A percentile compares a stretch with the other conserved stretches of the same genome.
Evolutionary conservation across 2,329 filamentous ascomycete genomes (phyloP).

Genomic region (Rachicladosporium sp.): DNA sequence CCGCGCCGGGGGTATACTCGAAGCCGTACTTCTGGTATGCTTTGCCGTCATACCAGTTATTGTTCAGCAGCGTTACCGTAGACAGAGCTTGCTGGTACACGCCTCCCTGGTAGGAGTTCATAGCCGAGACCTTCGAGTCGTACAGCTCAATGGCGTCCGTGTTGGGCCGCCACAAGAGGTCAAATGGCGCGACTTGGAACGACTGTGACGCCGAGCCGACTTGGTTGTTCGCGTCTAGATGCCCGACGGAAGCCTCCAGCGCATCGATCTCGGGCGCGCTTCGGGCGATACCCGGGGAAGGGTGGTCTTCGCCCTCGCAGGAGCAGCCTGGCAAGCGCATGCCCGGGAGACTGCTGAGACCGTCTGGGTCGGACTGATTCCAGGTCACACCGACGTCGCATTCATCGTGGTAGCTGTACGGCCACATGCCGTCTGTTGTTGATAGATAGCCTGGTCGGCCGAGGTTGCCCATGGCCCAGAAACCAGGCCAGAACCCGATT

Average conservation of each 20-base stretch:
- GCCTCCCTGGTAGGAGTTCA: constrained; percentile 43
- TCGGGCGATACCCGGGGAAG: constrained; percentile 34
- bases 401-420: constrained; percentile 38
- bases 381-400: constrained; percentile 40
- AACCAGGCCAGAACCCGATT: constrained; percentile 41
- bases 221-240: constrained; percentile 24
- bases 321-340: constrained; percentile 34
- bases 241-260: constrained; percentile 31
- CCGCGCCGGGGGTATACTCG: constrained; percentile 40
- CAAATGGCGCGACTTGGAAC: constrained; percentile 39
- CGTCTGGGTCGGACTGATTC: constrained; percentile 35
- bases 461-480: constrained; percentile 44
- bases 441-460: constrained; percentile 40
- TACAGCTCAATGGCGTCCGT: constrained; percentile 41
- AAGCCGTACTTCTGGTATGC: constrained; percentile 45
- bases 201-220: constrained; percentile 36
- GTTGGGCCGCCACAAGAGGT: constrained; percentile 40
- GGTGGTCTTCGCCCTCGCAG: constrained; percentile 35
- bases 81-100: constrained; percentile 45
- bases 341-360: constrained; percentile 31
- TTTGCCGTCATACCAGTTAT: constrained; percentile 42
- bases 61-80: constrained; percentile 43
- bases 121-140: constrained; percentile 33
- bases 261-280: constrained; percentile 40
- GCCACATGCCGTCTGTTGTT: constrained; percentile 43